phyloP scores from a whole-genome alignment of 805 yeast species.

The Saccharomycopsis synnaedendra region DNA sequence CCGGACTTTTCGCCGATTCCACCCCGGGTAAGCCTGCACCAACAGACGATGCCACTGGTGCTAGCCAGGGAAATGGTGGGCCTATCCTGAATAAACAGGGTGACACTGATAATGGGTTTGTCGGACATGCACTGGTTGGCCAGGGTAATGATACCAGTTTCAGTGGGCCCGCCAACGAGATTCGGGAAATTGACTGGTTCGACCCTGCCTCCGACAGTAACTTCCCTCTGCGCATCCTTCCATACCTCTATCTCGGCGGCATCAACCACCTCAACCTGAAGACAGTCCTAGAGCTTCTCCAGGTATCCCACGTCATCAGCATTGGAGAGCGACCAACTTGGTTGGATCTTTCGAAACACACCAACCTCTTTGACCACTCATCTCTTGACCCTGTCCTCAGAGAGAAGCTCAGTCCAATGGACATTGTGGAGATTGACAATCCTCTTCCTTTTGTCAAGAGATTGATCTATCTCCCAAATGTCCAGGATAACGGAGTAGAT shows the following conservation, averaged over 20 bases:
- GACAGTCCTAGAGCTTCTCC: constrained; percentile 49
- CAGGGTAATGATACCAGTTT: constrained; percentile 3
- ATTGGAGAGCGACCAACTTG: constrained; percentile 78
- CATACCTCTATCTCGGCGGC: constrained; percentile 81
- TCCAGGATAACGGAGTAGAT: constrained; percentile 91
- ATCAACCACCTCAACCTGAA: constrained; percentile 70
- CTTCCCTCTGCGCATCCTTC: constrained; percentile 73
- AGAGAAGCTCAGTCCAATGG: constrained; percentile 8
- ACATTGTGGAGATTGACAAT: constrained; percentile 14
- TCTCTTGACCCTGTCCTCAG: constrained; percentile 1
- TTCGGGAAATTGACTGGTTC: constrained; percentile 17
- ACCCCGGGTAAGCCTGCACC: constrained; percentile 1
- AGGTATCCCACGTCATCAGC: constrained; percentile 65
- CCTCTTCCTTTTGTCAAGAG: constrained; percentile 16
- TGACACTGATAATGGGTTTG: too few relatives aligned
- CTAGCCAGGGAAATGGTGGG: neutral
- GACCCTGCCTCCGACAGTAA: constrained; percentile 38
- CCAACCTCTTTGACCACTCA: constrained; percentile 12
- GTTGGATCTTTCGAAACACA: constrained; percentile 26
- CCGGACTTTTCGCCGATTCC: constrained; percentile 7
- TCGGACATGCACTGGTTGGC: constrained; percentile 1
- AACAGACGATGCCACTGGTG: constrained; percentile 2
- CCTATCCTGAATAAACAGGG: too few relatives aligned
- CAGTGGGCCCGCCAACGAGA: too few relatives aligned
- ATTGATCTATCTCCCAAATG: constrained; percentile 50